Percentiles rank a stretch among this genome's conserved stretches.
phyloP scores from a whole-genome alignment of 1,139 yeast genomes.

The Blastobotrys ciferrii region DNA sequence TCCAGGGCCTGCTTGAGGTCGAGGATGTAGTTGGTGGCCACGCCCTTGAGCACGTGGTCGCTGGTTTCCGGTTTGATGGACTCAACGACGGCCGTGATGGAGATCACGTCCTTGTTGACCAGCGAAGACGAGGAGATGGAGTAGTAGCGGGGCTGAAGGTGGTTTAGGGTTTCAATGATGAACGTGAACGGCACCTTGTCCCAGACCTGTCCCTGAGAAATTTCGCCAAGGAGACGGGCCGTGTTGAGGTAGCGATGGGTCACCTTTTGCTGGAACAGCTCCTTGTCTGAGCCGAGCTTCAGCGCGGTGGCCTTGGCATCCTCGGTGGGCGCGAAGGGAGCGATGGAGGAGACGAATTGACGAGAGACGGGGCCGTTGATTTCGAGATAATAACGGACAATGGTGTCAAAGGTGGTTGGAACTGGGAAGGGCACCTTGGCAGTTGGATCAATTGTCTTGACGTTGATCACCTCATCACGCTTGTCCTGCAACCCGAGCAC shows the following conservation, averaged over 20 bases:
- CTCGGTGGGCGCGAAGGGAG: slow-evolving; percentile 76
- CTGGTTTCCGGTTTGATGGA: slow-evolving; percentile 46
- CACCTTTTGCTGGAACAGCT: slow-evolving; percentile 61
- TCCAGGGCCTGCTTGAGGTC: slow-evolving; percentile 67
- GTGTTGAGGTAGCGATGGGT: slow-evolving; percentile 62
- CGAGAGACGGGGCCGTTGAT: slow-evolving; percentile 93
- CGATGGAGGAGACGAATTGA: slow-evolving; percentile 74
- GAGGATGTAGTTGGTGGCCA: slow-evolving; percentile 83
- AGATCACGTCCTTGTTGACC: slow-evolving; percentile 66
- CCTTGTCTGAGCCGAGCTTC: slow-evolving; percentile 66
- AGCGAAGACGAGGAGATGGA: slow-evolving; percentile 91
- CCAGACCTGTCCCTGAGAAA: slow-evolving; percentile 72
- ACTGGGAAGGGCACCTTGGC: slow-evolving; percentile 77
- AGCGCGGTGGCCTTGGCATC: slow-evolving; percentile 52
- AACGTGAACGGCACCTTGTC: slow-evolving; percentile 75
- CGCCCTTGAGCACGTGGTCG: slow-evolving; percentile 68
- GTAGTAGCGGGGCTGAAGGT: slow-evolving; percentile 90
- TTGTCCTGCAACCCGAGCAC: slow-evolving; percentile 61
- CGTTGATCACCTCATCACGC: slow-evolving; percentile 55
- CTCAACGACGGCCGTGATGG: slow-evolving; percentile 90
- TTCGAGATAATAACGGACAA: slow-evolving; percentile 82
- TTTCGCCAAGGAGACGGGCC: slow-evolving; percentile 65
- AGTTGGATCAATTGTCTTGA: slow-evolving; percentile 75
- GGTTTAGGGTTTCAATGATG: slow-evolving; percentile 75
- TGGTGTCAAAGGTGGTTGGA: slow-evolving; percentile 88